These are phyloP conservation scores for Candida odintsovae DNA, from an alignment of 805 yeast genomes.

Conservation along the genomic window DNA sequence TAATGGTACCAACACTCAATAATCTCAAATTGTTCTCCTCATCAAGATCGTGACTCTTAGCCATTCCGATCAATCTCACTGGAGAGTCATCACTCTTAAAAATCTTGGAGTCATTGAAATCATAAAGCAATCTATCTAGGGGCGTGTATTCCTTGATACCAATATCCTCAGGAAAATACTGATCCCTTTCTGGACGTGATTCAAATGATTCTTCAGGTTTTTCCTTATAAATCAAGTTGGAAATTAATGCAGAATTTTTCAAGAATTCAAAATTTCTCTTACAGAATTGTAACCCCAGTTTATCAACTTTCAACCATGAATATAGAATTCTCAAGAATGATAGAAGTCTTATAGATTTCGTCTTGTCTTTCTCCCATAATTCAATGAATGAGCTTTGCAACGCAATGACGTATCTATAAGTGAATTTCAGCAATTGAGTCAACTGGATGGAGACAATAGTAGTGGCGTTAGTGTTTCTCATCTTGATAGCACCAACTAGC, in stretches of 20 bases:
- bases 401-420: conserved; percentile 34
- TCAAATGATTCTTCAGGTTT: conserved; percentile 12
- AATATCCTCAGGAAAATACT: conserved; percentile 62
- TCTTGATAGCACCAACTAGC: conserved; percentile 32
- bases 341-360: conserved; percentile 19
- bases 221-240: conserved; percentile 23
- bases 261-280: conserved; percentile 28
- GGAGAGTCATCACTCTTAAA: conserved; percentile 13
- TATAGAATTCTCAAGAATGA: conserved; percentile 44
- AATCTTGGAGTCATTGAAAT: conserved; percentile 45
- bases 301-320: conserved; percentile 53
- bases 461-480: conserved; percentile 11
- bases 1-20: conserved; percentile 28
- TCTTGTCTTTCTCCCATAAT: conserved; percentile 21
- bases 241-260: conserved; percentile 24
- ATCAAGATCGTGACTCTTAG: conserved; percentile 21
- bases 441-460: conserved; percentile 4
- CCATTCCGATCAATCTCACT: conserved; percentile 18
- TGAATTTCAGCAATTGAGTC: conserved; percentile 31
- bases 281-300: conserved; percentile 32
- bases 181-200: conserved; percentile 40
- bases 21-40: conserved; percentile 30
- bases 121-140: conserved; percentile 47
- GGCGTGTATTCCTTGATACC: conserved; percentile 53
- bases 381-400: conserved; percentile 28